These are phyloP conservation scores for Chaetomium globosum DNA, from an alignment of 2,329 filamentous ascomycete species.

Conservation along the genomic window DNA sequence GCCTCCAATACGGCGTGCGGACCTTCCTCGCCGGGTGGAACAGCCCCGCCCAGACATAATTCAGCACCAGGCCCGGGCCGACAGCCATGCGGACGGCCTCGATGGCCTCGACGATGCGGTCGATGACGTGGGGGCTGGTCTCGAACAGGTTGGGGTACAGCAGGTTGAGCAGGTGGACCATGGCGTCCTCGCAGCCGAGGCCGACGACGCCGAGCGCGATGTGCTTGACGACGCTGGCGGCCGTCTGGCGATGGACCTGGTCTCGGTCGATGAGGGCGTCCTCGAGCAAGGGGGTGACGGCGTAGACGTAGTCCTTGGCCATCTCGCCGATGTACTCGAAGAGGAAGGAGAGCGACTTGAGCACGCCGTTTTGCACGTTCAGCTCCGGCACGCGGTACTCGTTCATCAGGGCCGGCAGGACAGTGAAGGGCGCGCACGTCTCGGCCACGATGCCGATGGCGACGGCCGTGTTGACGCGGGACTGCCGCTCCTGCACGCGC, in stretches of 20 bases:
- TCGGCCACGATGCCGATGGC: conserved; percentile 98
- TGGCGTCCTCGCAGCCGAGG: conserved; percentile 94
- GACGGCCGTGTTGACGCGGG: conserved; percentile 96
- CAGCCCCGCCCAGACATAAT: conserved; percentile 96
- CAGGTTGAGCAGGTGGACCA: conserved; percentile 95
- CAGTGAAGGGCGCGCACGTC: conserved; percentile 96
- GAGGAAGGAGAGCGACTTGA: conserved; percentile 94
- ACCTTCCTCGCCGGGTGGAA: conserved; percentile 98
- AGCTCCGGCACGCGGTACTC: conserved; percentile 98
- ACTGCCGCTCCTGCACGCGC: conserved; percentile 95
- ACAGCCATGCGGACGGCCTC: conserved; percentile 94
- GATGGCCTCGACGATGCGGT: conserved; percentile 95
- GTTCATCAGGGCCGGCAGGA: conserved; percentile 98
- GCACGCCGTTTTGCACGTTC: conserved; percentile 97
- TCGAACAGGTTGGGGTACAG: conserved; percentile 97
- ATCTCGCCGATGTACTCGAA: conserved; percentile 99
- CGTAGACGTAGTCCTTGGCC: conserved; percentile 99
- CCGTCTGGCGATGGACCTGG: conserved; percentile 96
- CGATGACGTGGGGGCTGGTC: conserved; percentile 96
- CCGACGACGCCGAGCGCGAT: conserved; percentile 97
- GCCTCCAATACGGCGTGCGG: conserved; percentile 88
- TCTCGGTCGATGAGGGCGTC: conserved; percentile 97
- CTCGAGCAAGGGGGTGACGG: conserved; percentile 91
- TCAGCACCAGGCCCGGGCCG: conserved; percentile 89
- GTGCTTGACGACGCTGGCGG: conserved; percentile 95